These are phyloP conservation scores for Pichia sp. DNA, from an alignment of 1,139 yeast genomes.

Conservation along the genomic window DNA sequence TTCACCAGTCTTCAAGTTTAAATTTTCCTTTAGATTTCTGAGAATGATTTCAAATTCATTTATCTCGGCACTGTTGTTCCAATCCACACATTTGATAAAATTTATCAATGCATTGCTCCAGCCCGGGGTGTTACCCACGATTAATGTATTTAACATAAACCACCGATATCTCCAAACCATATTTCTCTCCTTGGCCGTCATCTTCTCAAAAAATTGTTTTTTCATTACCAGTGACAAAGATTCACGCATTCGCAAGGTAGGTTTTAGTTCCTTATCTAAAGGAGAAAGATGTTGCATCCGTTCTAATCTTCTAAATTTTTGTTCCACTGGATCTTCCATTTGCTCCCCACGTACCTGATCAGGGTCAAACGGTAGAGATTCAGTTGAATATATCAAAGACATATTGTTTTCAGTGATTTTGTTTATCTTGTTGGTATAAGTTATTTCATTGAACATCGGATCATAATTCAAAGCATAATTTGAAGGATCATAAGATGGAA, in stretches of 20 bases:
- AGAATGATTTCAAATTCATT: constrained; percentile 61
- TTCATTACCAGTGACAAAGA: constrained; percentile 62
- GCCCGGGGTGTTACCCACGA: constrained; percentile 30
- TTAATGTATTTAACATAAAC: constrained; percentile 63
- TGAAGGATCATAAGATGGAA: constrained; percentile 27
- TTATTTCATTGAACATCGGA: constrained; percentile 23
- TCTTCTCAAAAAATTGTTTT: constrained; percentile 79
- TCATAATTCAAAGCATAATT: constrained; percentile 25
- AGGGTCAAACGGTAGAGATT: constrained; percentile 46
- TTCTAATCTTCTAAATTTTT: constrained; percentile 77
- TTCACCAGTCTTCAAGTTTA: constrained; percentile 7
- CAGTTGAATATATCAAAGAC: constrained; percentile 2
- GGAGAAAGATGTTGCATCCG: constrained; percentile 75
- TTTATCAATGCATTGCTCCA: constrained; percentile 49
- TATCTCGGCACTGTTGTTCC: constrained; percentile 81
- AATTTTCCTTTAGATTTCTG: constrained; percentile 22
- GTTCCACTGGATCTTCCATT: constrained; percentile 76
- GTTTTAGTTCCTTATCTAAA: constrained; percentile 80
- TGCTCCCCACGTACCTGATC: constrained; percentile 44
- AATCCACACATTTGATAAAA: constrained; percentile 79
- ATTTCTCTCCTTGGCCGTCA: constrained; percentile 80
- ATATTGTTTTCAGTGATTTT: constrained; percentile 5
- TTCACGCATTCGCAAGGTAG: constrained; percentile 78
- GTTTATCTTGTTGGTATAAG: constrained; percentile 35
- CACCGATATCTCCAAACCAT: constrained; percentile 89